Base-by-base conservation (phyloP, 2,329 filamentous ascomycete genomes). In the Dactylellina sp. region DNA sequence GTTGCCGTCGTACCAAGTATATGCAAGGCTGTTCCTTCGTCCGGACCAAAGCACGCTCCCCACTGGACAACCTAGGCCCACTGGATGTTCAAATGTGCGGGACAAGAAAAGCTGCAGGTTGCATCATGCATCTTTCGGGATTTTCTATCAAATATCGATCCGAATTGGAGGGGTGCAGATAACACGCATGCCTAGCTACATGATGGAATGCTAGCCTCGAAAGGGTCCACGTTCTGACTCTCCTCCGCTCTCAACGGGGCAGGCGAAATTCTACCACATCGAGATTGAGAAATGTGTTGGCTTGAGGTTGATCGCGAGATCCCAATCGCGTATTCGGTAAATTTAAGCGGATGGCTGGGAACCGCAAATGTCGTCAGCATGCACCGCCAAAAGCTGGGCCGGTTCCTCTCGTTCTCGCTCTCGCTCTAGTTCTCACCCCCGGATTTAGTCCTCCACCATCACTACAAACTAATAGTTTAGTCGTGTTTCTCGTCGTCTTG, bases 291-390 rank as follows among this genome's bases (percentile, higher is more conserved):
- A 56, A 65, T 65, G 61, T 59, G 63, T 66, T 66, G 63, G 14
- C 7, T 3, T n/a, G 61, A 65, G 28, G 44, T 59, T 53, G 56
- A 32, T n/a, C 18, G n/a, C n/a, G n/a, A n/a, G n/a, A n/a, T n/a
- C n/a, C n/a, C n/a, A n/a, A n/a, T n/a, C n/a, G 49, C 28, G 28
- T 16, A 5, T 25, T 56, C 57, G 57, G 55, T 14, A 32, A 70
- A 71, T 57, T 16, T 63, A 63, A 63, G 24, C 50, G 46, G 59
- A 64, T 71, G 66, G 66, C 66, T 71, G 66, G 66, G 66, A 16
- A 71, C 20, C 6, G 6, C 47, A 18, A 52, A 59, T 71, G 59
- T 52, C 66, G 59, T 71, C 66, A 63, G 49, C 42, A 28, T 57
- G 42, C 57, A 44, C 32, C 28, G 28, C 2, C 16, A 32, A 52